Base-by-base conservation (phyloP, 208 protist genomes). In the Trypanosoma cruzi region DNA sequence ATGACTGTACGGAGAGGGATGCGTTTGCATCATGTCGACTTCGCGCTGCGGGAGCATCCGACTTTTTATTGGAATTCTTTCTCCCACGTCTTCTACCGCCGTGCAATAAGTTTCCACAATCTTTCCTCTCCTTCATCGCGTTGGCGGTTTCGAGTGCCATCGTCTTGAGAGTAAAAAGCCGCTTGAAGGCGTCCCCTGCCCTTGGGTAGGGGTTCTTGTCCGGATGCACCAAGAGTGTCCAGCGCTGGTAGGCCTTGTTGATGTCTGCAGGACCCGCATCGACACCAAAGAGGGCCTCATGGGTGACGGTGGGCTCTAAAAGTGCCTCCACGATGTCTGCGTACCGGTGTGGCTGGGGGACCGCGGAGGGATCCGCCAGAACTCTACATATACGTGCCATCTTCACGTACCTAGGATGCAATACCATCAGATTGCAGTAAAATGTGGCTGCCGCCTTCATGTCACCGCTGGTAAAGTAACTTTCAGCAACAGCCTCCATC, bases 201-300 rank as follows among this genome's bases (percentile, higher is more conserved):
- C 55, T 68, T 2, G 78, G 71, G 64, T 83, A 75, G 4, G 91
- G 88, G 63, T 96, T 96, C 64, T 96, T 96, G 75, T 96, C 91
- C 0, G 91, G 91, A 54, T 96, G 91, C 10, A 89, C 83, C 59
- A 84, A 70, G n/a, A 96, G 76, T 24, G 85, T 85, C 36, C 92
- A 82, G 24, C 80, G 78, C 64, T 96, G 88, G 70, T 88, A 96
- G 28, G 66, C 53, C 68, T 92, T 90, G 36, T 86, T 83, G 24
- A 94, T 71, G 0, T 67, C 78, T n/a, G 83, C 77, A 18, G 69
- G 62, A 3, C 58, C 61, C 1, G 65, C 20, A 31, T 78, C 82
- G 14, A 62, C 73, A 1, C 68, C 62, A 83, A 75, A 46, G 79
- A 85, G 55, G 56, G 65, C 77, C 53, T 84, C 80, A 0, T 83